Base-by-base conservation (phyloP, 305 asterid species). In the Solanum hybrid region DNA sequence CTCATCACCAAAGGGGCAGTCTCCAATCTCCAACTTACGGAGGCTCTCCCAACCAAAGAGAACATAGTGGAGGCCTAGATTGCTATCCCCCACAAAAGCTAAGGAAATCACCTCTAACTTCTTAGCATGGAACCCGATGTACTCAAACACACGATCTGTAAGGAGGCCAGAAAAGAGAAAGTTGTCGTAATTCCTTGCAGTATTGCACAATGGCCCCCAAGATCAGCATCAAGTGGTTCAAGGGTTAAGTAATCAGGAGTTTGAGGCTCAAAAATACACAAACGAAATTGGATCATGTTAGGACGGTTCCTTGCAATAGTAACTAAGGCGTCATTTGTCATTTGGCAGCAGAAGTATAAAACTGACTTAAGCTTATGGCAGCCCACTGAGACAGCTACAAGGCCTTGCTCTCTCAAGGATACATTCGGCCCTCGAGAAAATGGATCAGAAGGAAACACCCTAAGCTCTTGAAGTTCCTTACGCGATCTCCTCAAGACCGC, bases 1-100 rank as follows among this genome's bases (percentile, higher is more conserved):
- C 94, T 95, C 92, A 95, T 97, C 98, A 79, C 99, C 99, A 67
- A 97, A 97, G 24, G 99, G 98, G 87, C 98, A 97, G 91, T 97
- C 99, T 92, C 99, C 90, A 28, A 97, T 96, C 95, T 97, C 99
- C 37, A 35, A 35, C 37, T 35, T 35, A 35, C 37, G 37, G 37
- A 35, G 37, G n/a, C n/a, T n/a, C n/a, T n/a, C n/a, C n/a, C n/a
- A n/a, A n/a, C n/a, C n/a, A n/a, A n/a, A n/a, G n/a, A n/a, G n/a
- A n/a, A n/a, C n/a, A n/a, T n/a, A n/a, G n/a, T n/a, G n/a, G n/a
- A n/a, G n/a, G n/a, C n/a, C n/a, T 88, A 95, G 89, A 91, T 97
- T 98, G 71, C 96, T 96, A 11, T 97, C 95, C 90, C 99, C 99
- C 6, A 98, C 99, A 35, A 96, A 97, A 67, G 98, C 99, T 89